A percentile compares a stretch with the other conserved stretches of the same genome.
phyloP scores from a whole-genome alignment of 139 green algal genomes.

The Volvox africanus region DNA sequence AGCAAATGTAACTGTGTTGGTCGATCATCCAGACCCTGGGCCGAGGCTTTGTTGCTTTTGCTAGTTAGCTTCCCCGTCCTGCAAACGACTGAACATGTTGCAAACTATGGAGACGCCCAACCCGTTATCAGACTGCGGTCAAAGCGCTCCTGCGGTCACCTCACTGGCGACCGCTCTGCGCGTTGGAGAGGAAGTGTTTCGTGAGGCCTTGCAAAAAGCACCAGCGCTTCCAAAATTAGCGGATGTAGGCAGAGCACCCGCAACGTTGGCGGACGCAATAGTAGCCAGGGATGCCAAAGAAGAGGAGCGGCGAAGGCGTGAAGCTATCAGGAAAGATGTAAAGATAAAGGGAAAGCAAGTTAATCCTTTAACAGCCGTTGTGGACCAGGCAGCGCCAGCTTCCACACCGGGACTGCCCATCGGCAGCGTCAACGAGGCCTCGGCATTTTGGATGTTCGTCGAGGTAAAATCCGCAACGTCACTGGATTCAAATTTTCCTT shows the following conservation, averaged over 20 bases:
- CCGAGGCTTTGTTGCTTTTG: too few species aligned
- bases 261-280: slow-evolving; percentile 70
- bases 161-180: neutral
- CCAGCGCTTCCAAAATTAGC: neutral
- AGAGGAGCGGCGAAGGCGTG: slow-evolving; percentile 59
- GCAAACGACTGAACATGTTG: neutral
- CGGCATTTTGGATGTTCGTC: slow-evolving; percentile 80
- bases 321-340: slow-evolving; percentile 58
- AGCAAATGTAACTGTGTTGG: too few species aligned
- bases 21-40: too few species aligned
- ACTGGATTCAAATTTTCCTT: neutral
- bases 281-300: slow-evolving; percentile 60
- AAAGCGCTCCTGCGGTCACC: slow-evolving; percentile 1
- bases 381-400: slow-evolving; percentile 24
- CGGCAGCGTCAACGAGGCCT: slow-evolving; percentile 59
- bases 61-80: neutral
- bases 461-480: slow-evolving; percentile 62
- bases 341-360: slow-evolving; percentile 46
- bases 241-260: slow-evolving; percentile 45
- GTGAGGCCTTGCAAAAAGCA: slow-evolving; percentile 34
- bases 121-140: neutral
- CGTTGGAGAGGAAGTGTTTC: slow-evolving; percentile 46
- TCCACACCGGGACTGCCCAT: slow-evolving; percentile 59
- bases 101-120: neutral
- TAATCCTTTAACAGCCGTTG: slow-evolving; percentile 53